phyloP scores from a whole-genome alignment of 352 stramenopile species.

The Elongisporangium anandrum region DNA sequence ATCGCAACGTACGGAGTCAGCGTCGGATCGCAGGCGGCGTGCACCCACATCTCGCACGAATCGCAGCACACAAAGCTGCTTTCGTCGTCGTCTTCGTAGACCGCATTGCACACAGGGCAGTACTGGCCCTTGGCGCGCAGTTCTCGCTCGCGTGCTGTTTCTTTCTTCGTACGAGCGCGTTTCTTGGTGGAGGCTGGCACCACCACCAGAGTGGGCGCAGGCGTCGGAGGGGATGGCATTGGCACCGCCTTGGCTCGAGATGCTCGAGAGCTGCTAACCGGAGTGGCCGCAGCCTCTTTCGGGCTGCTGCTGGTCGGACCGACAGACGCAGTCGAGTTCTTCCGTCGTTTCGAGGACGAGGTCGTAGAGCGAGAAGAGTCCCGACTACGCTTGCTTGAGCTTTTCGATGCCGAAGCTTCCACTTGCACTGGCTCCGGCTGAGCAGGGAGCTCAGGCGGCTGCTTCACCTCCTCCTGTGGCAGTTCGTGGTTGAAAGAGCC shows the following conservation, averaged over 20 bases:
- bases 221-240: slow-evolving; percentile 3
- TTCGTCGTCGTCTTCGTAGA: slow-evolving; percentile 84
- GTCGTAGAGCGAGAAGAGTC: background rate
- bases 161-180: slow-evolving; percentile 55
- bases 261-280: slow-evolving; percentile 7
- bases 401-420: slow-evolving; percentile 2
- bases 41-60: slow-evolving; percentile 86
- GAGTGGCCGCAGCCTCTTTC: background rate
- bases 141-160: slow-evolving; percentile 66
- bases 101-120: slow-evolving; percentile 81
- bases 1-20: slow-evolving; percentile 56
- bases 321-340: background rate
- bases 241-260: slow-evolving; percentile 13
- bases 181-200: slow-evolving; percentile 28
- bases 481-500: background rate
- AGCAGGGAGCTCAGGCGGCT: background rate
- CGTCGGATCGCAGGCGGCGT: slow-evolving; percentile 63
- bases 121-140: slow-evolving; percentile 78
- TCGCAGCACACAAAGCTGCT: slow-evolving; percentile 87
- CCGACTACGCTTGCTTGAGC: background rate
- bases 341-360: background rate
- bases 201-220: slow-evolving; percentile 5
- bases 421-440: slow-evolving; percentile 6
- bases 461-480: background rate
- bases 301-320: background rate